A percentile compares a stretch with the other conserved stretches of the same genome.
These are phyloP conservation scores for Globomyces sp. DNA, from an alignment of 371 early-diverging fungal species.

Conservation along the genomic window DNA sequence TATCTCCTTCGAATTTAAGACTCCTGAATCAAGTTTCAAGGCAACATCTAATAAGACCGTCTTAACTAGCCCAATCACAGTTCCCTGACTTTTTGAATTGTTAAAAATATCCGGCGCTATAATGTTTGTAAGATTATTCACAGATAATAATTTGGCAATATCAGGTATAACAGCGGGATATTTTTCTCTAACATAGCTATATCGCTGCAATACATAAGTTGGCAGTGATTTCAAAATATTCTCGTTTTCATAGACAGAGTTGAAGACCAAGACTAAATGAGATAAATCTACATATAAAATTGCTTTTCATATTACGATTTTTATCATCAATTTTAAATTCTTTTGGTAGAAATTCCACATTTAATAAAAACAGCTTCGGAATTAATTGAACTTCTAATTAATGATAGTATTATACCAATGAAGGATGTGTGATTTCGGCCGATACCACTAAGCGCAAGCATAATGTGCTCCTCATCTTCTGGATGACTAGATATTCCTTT, in stretches of 20 bases:
- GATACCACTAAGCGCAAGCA: slow-evolving; percentile 56
- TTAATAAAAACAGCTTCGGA: slow-evolving; percentile 58
- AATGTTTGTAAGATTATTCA: no score
- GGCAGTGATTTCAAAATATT: neutral
- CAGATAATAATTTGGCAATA: neutral
- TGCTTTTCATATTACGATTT: neutral
- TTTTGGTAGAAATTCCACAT: slow-evolving; percentile 62
- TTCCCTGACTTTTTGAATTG: no score
- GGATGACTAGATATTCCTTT: slow-evolving; percentile 63
- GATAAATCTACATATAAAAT: neutral
- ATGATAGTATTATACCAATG: slow-evolving; percentile 43
- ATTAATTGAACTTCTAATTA: slow-evolving; percentile 42
- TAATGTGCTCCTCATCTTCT: slow-evolving; percentile 65
- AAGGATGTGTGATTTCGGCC: slow-evolving; percentile 61
- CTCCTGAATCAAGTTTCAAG: no score
- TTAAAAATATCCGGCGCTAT: no score
- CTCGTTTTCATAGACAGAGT: neutral
- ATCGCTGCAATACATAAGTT: neutral
- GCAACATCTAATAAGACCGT: no score
- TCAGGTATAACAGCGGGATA: neutral
- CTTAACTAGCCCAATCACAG: no score
- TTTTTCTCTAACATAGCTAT: neutral
- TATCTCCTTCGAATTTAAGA: no score
- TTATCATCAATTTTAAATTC: slow-evolving; percentile 67
- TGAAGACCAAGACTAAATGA: slow-evolving; percentile 10